Percentiles rank a stretch among this genome's conserved stretches.
Conservation (phyloP, 176 grass and related monocot species). For the Aegilops tauschii region DNA sequence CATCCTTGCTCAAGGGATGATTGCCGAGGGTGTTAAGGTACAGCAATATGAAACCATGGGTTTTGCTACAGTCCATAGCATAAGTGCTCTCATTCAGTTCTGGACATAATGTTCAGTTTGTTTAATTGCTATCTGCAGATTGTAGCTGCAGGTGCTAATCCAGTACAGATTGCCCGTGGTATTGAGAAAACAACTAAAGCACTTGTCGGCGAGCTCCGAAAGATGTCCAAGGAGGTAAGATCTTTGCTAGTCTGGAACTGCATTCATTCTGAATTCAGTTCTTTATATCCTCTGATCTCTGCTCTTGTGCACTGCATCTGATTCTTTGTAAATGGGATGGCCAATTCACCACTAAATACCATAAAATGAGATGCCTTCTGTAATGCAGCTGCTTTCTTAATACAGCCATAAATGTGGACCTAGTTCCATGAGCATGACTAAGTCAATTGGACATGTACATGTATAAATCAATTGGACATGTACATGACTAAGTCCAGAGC, state of each 20-base stretch:
- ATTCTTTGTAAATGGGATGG: background rate
- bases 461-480: background rate
- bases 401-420: background rate
- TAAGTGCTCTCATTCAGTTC: background rate
- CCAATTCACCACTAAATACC: no score
- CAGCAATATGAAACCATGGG: no score
- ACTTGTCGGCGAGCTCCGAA: conserved; percentile 40
- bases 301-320: background rate
- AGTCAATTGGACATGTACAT: no score
- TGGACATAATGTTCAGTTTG: background rate
- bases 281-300: background rate
- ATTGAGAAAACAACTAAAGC: conserved; percentile 71
- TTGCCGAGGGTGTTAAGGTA: conserved; percentile 66
- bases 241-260: background rate
- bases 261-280: background rate
- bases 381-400: background rate
- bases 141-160: conserved; percentile 70
- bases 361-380: background rate
- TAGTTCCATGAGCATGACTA: no score
- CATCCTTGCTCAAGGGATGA: conserved; percentile 66
- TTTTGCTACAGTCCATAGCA: background rate
- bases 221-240: conserved; percentile 59
- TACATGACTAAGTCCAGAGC: background rate
- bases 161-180: conserved; percentile 54
- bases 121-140: conserved; percentile 13